These are phyloP conservation scores for Geosmithia putterillii DNA, from an alignment of 2,329 filamentous ascomycete species.

Conservation along the genomic window DNA sequence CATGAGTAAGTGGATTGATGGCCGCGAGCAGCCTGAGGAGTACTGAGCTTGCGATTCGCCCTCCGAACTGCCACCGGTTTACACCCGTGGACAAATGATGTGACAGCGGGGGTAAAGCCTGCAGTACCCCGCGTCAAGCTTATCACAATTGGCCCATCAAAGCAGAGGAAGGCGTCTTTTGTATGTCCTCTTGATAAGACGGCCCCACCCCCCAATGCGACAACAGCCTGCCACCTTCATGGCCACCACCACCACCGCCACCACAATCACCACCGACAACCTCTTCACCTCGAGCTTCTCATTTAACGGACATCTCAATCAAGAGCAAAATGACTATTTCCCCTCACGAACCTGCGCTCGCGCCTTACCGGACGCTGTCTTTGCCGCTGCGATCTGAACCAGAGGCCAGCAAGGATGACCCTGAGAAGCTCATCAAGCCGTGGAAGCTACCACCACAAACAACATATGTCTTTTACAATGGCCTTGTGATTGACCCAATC, in stretches of 20 bases:
- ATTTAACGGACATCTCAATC: background rate
- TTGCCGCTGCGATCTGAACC: background rate
- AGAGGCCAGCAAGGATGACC: background rate
- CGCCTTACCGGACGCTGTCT: background rate
- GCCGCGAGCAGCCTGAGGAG: slow-evolving; percentile 13
- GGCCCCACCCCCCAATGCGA: background rate
- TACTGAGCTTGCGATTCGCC: background rate
- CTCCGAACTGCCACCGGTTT: background rate
- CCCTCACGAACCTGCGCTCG: background rate
- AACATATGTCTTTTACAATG: slow-evolving; percentile 25
- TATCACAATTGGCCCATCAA: background rate
- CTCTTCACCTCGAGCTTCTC: background rate
- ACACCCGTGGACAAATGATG: background rate
- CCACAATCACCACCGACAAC: background rate
- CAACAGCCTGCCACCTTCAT: background rate
- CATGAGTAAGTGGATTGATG: slow-evolving; percentile 55
- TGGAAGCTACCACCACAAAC: slow-evolving; percentile 19
- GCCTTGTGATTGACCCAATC: slow-evolving; percentile 27
- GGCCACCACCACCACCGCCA: too few relatives aligned
- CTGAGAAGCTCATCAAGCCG: slow-evolving; percentile 15
- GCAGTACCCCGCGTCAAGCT: background rate
- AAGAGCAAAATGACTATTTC: background rate
- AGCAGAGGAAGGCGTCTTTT: too few relatives aligned
- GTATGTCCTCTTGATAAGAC: too few relatives aligned
- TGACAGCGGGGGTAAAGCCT: background rate